Conservation (phyloP, 2,329 filamentous ascomycete species). For the Pyricularia pennisetigena region DNA sequence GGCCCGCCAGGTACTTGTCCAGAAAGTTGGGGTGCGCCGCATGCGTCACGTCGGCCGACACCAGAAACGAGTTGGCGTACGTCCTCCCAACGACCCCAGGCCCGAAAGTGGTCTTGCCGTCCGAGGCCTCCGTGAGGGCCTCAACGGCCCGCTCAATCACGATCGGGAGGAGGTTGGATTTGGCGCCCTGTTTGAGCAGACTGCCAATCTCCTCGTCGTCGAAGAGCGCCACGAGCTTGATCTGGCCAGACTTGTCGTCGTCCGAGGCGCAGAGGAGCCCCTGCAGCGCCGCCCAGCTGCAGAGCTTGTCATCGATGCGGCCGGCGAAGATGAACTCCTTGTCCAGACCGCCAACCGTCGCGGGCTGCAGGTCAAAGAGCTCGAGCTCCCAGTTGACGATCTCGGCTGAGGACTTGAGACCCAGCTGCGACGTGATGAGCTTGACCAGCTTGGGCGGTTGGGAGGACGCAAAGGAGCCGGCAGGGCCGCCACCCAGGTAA, state of each 20-base stretch:
- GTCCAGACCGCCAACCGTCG: constrained; percentile 72
- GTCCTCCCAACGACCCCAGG: constrained; percentile 65
- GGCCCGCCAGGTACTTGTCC: constrained; percentile 70
- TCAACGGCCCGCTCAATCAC: constrained; percentile 77
- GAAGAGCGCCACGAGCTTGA: constrained; percentile 90
- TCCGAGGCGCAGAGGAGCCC: constrained; percentile 63
- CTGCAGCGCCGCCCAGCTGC: constrained; percentile 84
- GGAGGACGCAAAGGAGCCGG: constrained; percentile 65
- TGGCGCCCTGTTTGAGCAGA: constrained; percentile 78
- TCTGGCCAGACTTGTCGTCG: constrained; percentile 49
- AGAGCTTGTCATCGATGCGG: constrained; percentile 95
- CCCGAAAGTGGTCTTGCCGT: constrained; percentile 28
- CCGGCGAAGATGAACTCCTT: constrained; percentile 93
- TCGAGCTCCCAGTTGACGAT: constrained; percentile 98
- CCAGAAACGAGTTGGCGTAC: constrained; percentile 83
- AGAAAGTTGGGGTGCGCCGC: constrained; percentile 93
- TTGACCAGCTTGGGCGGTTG: constrained; percentile 81
- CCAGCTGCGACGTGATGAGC: constrained; percentile 70
- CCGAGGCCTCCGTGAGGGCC: constrained; percentile 41
- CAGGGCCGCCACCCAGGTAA: constrained; percentile 29
- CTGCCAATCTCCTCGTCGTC: constrained; percentile 97
- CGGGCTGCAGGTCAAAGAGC: constrained; percentile 83
- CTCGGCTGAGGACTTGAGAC: constrained; percentile 57
- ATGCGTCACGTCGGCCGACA: constrained; percentile 89
- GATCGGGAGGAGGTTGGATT: constrained; percentile 76